A percentile compares a stretch with the other conserved stretches of the same genome.
These are phyloP conservation scores for Haemoproteus tartakovskyi DNA, from an alignment of 169 alveolate species.

Conservation along the genomic window DNA sequence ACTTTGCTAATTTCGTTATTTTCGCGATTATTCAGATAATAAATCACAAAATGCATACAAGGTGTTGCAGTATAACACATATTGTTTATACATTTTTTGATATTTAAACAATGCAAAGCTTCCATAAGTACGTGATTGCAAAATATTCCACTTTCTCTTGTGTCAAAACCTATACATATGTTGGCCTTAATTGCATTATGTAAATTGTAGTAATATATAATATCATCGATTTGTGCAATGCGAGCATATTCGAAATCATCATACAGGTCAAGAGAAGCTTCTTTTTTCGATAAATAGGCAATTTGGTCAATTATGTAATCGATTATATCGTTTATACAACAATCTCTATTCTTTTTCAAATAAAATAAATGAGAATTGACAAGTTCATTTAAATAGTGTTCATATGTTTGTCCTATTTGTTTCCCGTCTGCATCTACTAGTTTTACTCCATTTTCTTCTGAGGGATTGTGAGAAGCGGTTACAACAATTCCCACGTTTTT, in stretches of 20 bases:
- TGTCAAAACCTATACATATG: conserved; percentile 61
- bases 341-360: conserved; percentile 12
- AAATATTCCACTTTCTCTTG: conserved; percentile 18
- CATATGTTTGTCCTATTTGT: conserved; percentile 68
- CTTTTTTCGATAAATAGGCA: conserved; percentile 16
- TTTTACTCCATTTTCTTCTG: conserved; percentile 74
- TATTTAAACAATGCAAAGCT: conserved; percentile 19
- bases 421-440: conserved; percentile 68
- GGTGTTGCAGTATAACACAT: conserved; percentile 61
- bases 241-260: conserved; percentile 8
- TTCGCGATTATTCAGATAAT: conserved; percentile 5
- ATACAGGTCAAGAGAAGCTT: conserved; percentile 6
- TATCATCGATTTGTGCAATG: conserved; percentile 11
- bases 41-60: conserved; percentile 42
- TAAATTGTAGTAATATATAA: conserved; percentile 8
- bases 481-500: conserved; percentile 67
- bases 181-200: conserved; percentile 19
- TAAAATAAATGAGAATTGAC: conserved; percentile 64
- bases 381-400: conserved; percentile 60
- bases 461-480: conserved; percentile 77
- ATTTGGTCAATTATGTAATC: conserved; percentile 14
- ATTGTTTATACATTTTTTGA: conserved; percentile 39
- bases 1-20: background rate
- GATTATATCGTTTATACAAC: conserved; percentile 17
- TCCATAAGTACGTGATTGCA: conserved; percentile 31